Evolutionary conservation across 768 basidiomycete species (phyloP), one percentile per base, ranked within the genome.

Genomic region (Tylopilus felleus): DNA sequence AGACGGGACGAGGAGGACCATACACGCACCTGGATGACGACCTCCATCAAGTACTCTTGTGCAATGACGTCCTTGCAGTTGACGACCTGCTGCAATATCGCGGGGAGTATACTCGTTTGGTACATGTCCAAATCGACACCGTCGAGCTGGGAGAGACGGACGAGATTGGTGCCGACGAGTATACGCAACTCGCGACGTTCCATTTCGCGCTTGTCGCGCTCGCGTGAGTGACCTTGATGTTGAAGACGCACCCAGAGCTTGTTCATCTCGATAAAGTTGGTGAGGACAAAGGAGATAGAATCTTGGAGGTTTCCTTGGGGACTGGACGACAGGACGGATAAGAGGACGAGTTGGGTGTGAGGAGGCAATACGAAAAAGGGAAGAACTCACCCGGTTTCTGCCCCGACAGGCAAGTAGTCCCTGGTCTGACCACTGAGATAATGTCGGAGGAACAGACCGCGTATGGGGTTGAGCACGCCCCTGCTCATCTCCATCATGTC

Each of bases 401-500:
- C 70, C 8, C 93, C 93, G n/a, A 95, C 71, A 1, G 97, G 97
- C n/a, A 99, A 73, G 67, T 96, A 85, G 66, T 98, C 95, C 59
- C 94, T 80, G 16, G 97, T 98, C 75, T 98, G 95, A 14, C 97
- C 96, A 55, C 90, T 93, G 31, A 98, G 84, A 71, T 98, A 98
- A 68, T 99, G 96, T 25, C 96, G 81, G 33, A 99, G 77, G 74
- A 99, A 99, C 31, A 99, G 75, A 17, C 97, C 97, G 43, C 97
- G 81, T 47, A 94, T 93, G n/a, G 97, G 96, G 69, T 98, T 94
- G 58, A 98, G 79, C 5, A 99, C 93, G 56, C 97, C 97, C 19
- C 94, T 79, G 33, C 93, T 93, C 97, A 98, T 98, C 72, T 99
- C 97, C 89, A 99, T 89, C 96, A 98, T 98, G 72, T 99, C 97